These are phyloP conservation scores for Diaporthe sp. DNA, from an alignment of 2,329 filamentous ascomycete genomes.

Conservation along the genomic window DNA sequence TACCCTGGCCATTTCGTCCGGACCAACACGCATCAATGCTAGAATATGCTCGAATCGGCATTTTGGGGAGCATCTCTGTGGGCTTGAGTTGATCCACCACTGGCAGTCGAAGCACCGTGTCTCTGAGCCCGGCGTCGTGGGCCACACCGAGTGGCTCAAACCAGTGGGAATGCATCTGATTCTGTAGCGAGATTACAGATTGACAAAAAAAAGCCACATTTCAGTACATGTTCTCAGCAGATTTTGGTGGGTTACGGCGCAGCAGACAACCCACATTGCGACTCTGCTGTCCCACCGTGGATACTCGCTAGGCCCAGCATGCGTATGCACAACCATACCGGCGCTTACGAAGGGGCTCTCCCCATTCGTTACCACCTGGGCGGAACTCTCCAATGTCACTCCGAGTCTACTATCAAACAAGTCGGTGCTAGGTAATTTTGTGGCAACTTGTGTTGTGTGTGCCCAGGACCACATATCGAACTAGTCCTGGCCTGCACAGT, in stretches of 20 bases:
- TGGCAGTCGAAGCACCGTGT: background rate
- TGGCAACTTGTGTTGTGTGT: background rate
- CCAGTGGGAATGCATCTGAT: background rate
- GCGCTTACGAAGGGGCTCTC: background rate
- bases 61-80: background rate
- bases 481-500: background rate
- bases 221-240: too few species aligned
- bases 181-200: background rate
- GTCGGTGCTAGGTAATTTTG: background rate
- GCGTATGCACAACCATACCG: background rate
- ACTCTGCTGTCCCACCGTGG: background rate
- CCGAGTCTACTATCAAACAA: background rate
- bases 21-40: background rate
- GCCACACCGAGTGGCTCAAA: background rate
- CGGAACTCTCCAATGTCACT: background rate
- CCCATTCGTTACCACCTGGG: background rate
- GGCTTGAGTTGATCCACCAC: background rate
- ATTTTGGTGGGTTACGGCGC: background rate
- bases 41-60: background rate
- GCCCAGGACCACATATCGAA: background rate
- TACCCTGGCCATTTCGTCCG: background rate
- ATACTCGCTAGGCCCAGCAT: background rate
- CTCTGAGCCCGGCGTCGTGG: background rate
- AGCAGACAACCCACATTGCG: background rate
- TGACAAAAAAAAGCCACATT: background rate